Evolutionary conservation across 805 yeast genomes (phyloP).

Genomic region (Scheffersomyces amazonensis): DNA sequence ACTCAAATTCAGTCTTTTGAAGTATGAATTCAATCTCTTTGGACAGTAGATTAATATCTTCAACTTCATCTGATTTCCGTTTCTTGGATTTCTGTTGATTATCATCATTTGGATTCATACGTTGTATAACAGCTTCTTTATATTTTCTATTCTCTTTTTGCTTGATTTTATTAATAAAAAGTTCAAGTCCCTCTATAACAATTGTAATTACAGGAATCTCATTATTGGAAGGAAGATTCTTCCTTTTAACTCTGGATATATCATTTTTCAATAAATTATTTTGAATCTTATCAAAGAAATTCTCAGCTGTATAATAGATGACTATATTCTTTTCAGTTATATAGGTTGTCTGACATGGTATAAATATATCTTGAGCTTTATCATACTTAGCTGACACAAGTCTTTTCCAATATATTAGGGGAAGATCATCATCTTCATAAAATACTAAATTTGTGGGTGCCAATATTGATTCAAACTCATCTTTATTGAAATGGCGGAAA

Average conservation of each 20-base stretch:
- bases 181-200: constrained; percentile 47
- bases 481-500: constrained; percentile 23
- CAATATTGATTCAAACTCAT: constrained; percentile 12
- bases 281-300: constrained; percentile 27
- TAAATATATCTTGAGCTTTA: constrained; percentile 45
- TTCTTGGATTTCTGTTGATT: constrained; percentile 1
- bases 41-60: constrained; percentile 11
- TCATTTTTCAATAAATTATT: constrained; percentile 1
- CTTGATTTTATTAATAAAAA: constrained; percentile 41
- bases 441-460: constrained; percentile 21
- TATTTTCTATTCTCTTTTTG: constrained; percentile 44
- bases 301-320: constrained; percentile 45
- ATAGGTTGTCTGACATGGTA: constrained; percentile 45
- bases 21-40: constrained; percentile 40
- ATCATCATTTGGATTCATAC: constrained; percentile 7
- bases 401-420: constrained; percentile 53
- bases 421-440: constrained; percentile 19
- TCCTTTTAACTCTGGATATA: background rate
- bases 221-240: background rate
- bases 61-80: constrained; percentile 4
- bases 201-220: constrained; percentile 36
- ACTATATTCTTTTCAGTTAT: constrained; percentile 44
- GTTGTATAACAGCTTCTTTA: constrained; percentile 30
- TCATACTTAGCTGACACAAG: constrained; percentile 48
- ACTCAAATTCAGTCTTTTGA: constrained; percentile 43